phyloP scores from a whole-genome alignment of 441 rosid genomes.

The Omphalea diandra region DNA sequence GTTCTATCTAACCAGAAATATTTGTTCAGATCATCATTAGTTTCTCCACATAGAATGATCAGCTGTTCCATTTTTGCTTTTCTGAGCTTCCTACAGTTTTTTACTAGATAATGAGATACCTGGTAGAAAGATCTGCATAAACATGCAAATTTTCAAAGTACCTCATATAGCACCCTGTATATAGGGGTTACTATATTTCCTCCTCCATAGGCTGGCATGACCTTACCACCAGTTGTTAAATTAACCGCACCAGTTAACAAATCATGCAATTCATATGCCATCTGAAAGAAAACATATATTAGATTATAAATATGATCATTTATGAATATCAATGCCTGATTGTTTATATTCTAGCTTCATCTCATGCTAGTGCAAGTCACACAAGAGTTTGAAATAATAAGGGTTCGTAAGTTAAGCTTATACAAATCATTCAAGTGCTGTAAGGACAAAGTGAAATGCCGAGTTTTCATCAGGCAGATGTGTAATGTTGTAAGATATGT shows the following conservation, averaged over 20 bases:
- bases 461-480: neutral
- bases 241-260: constrained; percentile 58
- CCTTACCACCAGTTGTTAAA: constrained; percentile 57
- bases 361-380: neutral
- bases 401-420: neutral
- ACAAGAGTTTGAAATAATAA: neutral
- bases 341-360: neutral
- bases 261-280: constrained; percentile 90
- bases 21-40: constrained; percentile 95
- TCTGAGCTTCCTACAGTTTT: constrained; percentile 77
- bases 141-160: constrained; percentile 31
- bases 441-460: neutral
- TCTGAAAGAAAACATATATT: constrained; percentile 45
- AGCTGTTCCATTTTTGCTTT: constrained; percentile 79
- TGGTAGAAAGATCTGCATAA: constrained; percentile 3
- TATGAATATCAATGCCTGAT: neutral
- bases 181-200: constrained; percentile 84
- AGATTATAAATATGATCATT: neutral
- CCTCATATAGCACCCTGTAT: constrained; percentile 64
- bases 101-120: constrained; percentile 26
- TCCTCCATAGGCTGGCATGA: constrained; percentile 66
- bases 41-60: constrained; percentile 97
- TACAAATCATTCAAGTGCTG: neutral
- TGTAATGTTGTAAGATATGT: neutral
- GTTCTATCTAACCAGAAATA: constrained; percentile 69